Conservation (phyloP, 352 stramenopile species). For the Saprolegnia parasitica region DNA sequence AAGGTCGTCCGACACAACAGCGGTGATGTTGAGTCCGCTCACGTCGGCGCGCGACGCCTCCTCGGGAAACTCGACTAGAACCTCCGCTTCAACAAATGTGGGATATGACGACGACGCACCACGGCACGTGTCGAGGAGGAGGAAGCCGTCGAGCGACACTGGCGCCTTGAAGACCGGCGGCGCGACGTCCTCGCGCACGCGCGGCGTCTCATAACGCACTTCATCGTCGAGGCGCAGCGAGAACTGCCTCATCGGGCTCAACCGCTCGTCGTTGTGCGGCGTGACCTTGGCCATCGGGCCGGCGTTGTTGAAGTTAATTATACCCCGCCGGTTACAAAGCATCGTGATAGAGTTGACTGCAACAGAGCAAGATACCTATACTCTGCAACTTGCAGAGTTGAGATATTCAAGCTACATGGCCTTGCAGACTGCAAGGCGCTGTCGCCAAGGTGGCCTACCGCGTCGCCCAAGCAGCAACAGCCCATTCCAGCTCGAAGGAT, state of each 20-base stretch:
- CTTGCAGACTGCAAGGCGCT: no score
- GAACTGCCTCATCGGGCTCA: slow-evolving; percentile 2
- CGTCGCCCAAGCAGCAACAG: no score
- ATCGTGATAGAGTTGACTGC: no score
- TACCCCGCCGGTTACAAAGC: no score
- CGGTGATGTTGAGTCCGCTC: slow-evolving; percentile 52
- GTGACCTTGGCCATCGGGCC: not conserved
- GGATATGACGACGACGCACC: slow-evolving; percentile 32
- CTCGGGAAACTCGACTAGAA: slow-evolving; percentile 72
- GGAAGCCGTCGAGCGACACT: slow-evolving; percentile 57
- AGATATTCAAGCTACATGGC: no score
- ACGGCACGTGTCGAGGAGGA: slow-evolving; percentile 68
- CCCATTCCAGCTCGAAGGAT: no score
- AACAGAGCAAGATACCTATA: no score
- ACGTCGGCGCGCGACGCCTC: slow-evolving; percentile 61
- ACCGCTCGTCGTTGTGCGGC: not conserved
- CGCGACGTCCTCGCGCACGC: not conserved
- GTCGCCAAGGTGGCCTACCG: no score
- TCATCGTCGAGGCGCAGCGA: not conserved
- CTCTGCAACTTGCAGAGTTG: no score
- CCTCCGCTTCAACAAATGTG: not conserved
- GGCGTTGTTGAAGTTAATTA: no score
- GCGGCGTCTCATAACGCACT: not conserved
- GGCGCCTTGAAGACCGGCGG: not conserved
- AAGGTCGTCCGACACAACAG: slow-evolving; percentile 63